These are phyloP conservation scores for Escovopsis weberi DNA, from an alignment of 2,329 filamentous ascomycete genomes.

Conservation along the genomic window DNA sequence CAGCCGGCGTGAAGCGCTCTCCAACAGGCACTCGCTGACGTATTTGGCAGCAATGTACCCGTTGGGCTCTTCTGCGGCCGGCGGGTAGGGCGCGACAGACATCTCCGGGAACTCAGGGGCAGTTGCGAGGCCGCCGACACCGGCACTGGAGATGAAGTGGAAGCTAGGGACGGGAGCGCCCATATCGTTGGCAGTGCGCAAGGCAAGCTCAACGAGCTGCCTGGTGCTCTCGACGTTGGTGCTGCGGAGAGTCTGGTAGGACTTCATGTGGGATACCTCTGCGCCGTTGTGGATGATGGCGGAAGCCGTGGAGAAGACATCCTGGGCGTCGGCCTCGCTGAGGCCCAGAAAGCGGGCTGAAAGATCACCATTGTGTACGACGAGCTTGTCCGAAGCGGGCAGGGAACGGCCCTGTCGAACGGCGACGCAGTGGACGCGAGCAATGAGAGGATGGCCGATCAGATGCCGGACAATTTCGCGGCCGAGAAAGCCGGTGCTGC, in stretches of 20 bases:
- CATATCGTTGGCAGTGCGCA: constrained; percentile 1
- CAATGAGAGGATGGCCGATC: background rate
- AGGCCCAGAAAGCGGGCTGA: background rate
- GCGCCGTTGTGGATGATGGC: constrained; percentile 8
- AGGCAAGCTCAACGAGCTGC: constrained; percentile 4
- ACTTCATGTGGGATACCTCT: constrained; percentile 4
- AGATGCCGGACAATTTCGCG: background rate
- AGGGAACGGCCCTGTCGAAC: background rate
- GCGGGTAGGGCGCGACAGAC: background rate
- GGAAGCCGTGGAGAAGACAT: background rate
- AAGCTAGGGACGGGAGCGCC: background rate
- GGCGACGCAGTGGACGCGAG: background rate
- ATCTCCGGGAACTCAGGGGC: background rate
- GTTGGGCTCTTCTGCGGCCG: background rate
- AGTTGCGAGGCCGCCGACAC: background rate
- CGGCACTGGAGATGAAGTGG: constrained; percentile 1
- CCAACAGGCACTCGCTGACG: background rate
- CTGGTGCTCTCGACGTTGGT: constrained; percentile 5
- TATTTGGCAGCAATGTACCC: background rate
- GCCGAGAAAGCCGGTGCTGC: constrained; percentile 7
- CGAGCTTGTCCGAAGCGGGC: background rate
- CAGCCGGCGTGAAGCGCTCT: background rate
- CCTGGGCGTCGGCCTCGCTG: background rate
- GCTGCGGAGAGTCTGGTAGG: constrained; percentile 4
- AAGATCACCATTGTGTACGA: background rate